Evolutionary conservation across 78 protist genomes (phyloP).

Genomic region (Anaeramoeba flamelloides): DNA sequence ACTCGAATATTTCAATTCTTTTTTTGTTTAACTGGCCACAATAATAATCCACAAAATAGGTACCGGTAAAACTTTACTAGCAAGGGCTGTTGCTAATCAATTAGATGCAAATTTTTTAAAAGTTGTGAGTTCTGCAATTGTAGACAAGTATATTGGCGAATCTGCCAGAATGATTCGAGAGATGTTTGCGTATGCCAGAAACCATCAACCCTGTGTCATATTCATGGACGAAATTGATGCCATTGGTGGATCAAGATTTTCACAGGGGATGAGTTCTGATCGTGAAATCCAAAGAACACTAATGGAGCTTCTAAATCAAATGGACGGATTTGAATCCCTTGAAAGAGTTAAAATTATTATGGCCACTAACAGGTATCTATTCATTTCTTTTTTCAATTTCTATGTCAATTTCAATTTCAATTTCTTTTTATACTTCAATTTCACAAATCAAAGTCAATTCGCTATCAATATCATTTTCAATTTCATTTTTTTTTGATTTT

Average conservation of each 20-base stretch:
- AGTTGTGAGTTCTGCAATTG: constrained; percentile 92
- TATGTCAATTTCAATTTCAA: no score
- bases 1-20: no score
- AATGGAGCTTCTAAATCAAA: constrained; percentile 93
- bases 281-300: constrained; percentile 96
- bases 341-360: constrained; percentile 91
- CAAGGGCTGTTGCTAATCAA: constrained; percentile 88
- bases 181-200: constrained; percentile 93
- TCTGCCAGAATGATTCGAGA: constrained; percentile 94
- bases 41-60: no score
- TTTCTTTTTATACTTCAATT: no score
- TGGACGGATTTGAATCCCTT: constrained; percentile 92
- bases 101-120: constrained; percentile 86
- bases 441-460: no score
- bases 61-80: constrained; percentile 95
- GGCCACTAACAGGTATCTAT: constrained; percentile 99
- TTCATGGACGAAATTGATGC: constrained; percentile 99
- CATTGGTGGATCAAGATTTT: constrained; percentile 90
- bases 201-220: constrained; percentile 95
- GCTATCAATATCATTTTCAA: no score
- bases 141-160: constrained; percentile 99
- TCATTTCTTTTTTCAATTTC: no score
- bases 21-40: no score
- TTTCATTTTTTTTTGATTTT: no score
- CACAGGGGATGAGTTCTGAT: constrained; percentile 89